phyloP scores from a whole-genome alignment of 768 basidiomycete species.

The Trametes maxima region DNA sequence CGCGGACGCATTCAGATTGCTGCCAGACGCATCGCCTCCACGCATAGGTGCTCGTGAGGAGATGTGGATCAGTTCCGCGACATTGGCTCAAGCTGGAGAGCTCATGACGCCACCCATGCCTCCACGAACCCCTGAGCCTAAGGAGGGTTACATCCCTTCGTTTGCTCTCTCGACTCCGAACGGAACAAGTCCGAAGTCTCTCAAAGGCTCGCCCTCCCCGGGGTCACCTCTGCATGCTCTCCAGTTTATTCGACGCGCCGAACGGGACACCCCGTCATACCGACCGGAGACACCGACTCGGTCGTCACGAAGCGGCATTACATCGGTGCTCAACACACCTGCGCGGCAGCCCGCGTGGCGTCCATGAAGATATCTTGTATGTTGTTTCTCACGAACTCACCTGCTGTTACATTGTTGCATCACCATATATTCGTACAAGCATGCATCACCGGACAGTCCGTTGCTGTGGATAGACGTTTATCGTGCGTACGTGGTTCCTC shows the following conservation, averaged over 20 bases:
- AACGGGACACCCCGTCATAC: constrained; percentile 51
- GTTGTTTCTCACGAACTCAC: background rate
- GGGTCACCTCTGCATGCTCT: constrained; percentile 67
- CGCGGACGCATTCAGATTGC: constrained; percentile 76
- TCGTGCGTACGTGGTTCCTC: constrained; percentile 4
- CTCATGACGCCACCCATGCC: constrained; percentile 38
- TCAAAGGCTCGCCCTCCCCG: constrained; percentile 57
- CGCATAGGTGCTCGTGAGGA: constrained; percentile 54
- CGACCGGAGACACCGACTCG: constrained; percentile 72
- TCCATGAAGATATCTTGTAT: constrained; percentile 42
- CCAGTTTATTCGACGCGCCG: constrained; percentile 84
- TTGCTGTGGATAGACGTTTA: constrained; percentile 14
- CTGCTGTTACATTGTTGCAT: constrained; percentile 13
- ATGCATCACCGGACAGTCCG: constrained; percentile 11
- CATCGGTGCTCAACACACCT: constrained; percentile 46
- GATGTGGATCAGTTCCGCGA: constrained; percentile 83
- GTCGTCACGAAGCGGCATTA: constrained; percentile 44
- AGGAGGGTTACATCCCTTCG: constrained; percentile 56
- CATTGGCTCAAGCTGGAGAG: constrained; percentile 61
- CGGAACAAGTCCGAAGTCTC: constrained; percentile 47
- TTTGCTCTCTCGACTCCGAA: constrained; percentile 59
- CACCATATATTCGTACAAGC: constrained; percentile 5
- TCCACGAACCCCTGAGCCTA: constrained; percentile 73
- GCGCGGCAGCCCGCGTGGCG: constrained; percentile 64
- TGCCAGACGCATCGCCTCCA: constrained; percentile 62